Evolutionary conservation across 352 stramenopile genomes (phyloP).

Genomic region (Phytophthora multivora): DNA sequence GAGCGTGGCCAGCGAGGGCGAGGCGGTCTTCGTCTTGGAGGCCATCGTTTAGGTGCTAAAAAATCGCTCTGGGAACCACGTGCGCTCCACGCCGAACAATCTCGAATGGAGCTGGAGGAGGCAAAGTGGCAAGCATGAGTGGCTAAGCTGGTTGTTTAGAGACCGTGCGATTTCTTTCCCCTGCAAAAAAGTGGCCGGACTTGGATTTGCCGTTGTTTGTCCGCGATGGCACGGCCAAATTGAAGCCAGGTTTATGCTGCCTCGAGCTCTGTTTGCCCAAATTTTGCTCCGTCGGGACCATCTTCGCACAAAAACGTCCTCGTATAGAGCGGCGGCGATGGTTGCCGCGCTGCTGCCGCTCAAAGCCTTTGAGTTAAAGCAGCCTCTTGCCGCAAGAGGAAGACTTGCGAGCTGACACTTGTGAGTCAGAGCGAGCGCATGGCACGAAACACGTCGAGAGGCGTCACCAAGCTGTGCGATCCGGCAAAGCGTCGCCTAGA

Average conservation of each 20-base stretch:
- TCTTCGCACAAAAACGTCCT: conserved; percentile 25
- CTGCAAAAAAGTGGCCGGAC: conserved; percentile 25
- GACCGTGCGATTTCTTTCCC: conserved; percentile 16
- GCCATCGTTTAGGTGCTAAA: conserved; percentile 11
- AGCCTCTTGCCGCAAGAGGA: no score
- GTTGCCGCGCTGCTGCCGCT: neutral
- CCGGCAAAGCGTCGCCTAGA: neutral
- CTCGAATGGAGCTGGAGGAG: conserved; percentile 26
- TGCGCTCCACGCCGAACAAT: conserved; percentile 30
- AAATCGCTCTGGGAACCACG: neutral
- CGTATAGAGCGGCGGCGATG: conserved; percentile 6
- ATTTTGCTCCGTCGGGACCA: conserved; percentile 16
- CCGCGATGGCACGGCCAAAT: conserved; percentile 9
- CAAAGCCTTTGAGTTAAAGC: no score
- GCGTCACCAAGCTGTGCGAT: conserved; percentile 17
- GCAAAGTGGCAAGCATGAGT: neutral
- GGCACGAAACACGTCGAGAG: neutral
- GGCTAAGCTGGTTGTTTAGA: conserved; percentile 9
- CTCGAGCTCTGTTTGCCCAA: conserved; percentile 13
- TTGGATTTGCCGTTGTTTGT: conserved; percentile 19
- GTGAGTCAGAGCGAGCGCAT: neutral
- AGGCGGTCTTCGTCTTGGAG: conserved; percentile 4
- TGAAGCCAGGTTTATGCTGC: conserved; percentile 4
- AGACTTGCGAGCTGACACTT: no score
- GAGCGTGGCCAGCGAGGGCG: conserved; percentile 34